Base-by-base conservation (phyloP, 2,329 filamentous ascomycete genomes). In the Trichophyton benhamiae region DNA sequence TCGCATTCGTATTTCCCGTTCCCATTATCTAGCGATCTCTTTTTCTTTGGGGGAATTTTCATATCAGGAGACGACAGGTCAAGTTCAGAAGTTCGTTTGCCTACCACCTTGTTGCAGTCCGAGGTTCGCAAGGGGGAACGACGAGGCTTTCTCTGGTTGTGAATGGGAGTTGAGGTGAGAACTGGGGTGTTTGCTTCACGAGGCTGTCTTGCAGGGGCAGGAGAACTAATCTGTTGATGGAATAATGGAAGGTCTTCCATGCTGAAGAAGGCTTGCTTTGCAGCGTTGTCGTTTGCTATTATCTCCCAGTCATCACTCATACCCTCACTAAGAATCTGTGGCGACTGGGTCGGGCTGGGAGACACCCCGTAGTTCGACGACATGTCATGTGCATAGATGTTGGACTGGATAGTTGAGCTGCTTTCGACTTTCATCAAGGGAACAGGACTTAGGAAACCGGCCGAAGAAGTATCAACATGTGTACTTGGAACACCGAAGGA, bases 1-100 rank as follows among this genome's bases (percentile, higher is more conserved):
- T 84, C 80, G 70, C 91, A 95, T 65, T 82, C 79, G 72, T 83
- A 87, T 67, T 85, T 88, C 60, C 87, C 87, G 83, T 86, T 67
- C 81, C 87, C 87, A 83, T 86, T 67, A 81, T 78, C 67, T 63
- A 68, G 30, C 25, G 20, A 22, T 3, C 55, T 17, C n/a, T 30
- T 59, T 22, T 60, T 63, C 15, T 44, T 57, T 25, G 58, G 9
- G 25, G 59, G 58, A 33, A 63, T 65, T 42, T 49, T 62, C 13
- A 62, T 38, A 9, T 58, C 58, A 30, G n/a, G 20, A 20, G 22
- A 44, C 27, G 36, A 3, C 20, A 55, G 15, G 27, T 38, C 27
- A 25, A 38, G 17, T 15, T 38, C 58, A n/a, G 42, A 30, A 2
- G 41, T 11, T 7, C 41, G 30, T 25, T 27, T 52, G n/a, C 20